phyloP scores from a whole-genome alignment of 805 yeast genomes.

The Kazachstania bromeliacearum region DNA sequence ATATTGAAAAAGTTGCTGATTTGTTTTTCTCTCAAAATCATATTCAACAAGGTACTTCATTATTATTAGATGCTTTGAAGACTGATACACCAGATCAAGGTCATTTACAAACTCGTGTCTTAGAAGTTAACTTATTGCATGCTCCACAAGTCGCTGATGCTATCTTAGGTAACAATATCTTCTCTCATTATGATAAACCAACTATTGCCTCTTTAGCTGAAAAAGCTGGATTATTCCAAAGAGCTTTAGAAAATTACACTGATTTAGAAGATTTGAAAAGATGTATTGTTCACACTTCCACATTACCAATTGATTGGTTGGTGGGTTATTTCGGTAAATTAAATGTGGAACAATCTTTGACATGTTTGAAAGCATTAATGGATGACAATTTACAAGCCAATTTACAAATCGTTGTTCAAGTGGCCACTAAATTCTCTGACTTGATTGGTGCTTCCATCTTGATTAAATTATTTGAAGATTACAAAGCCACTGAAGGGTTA shows the following conservation, averaged over 20 bases:
- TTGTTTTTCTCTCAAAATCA: conserved; percentile 89
- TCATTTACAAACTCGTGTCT: conserved; percentile 85
- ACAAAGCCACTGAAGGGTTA: conserved; percentile 84
- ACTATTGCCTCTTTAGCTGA: conserved; percentile 88
- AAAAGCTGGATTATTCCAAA: conserved; percentile 89
- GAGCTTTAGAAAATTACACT: conserved; percentile 93
- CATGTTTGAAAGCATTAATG: conserved; percentile 80
- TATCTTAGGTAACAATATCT: conserved; percentile 89
- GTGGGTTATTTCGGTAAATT: conserved; percentile 86
- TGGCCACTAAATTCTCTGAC: conserved; percentile 93
- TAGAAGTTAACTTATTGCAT: conserved; percentile 85
- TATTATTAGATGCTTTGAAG: conserved; percentile 88
- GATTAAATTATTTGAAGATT: conserved; percentile 88
- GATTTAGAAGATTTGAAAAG: conserved; percentile 93
- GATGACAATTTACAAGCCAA: conserved; percentile 72
- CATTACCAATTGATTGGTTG: conserved; percentile 87
- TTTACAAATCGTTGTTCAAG: conserved; percentile 88
- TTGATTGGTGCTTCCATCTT: conserved; percentile 77
- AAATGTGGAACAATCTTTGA: conserved; percentile 86
- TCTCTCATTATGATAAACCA: conserved; percentile 89
- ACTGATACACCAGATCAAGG: conserved; percentile 92
- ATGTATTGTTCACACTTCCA: conserved; percentile 78
- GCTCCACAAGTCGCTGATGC: conserved; percentile 99
- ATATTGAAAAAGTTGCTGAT: conserved; percentile 82
- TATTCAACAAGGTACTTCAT: conserved; percentile 97